Evolutionary conservation across 345 rosid species (phyloP), one percentile per base, ranked within the genome.

Genomic region (Brassica carinata): DNA sequence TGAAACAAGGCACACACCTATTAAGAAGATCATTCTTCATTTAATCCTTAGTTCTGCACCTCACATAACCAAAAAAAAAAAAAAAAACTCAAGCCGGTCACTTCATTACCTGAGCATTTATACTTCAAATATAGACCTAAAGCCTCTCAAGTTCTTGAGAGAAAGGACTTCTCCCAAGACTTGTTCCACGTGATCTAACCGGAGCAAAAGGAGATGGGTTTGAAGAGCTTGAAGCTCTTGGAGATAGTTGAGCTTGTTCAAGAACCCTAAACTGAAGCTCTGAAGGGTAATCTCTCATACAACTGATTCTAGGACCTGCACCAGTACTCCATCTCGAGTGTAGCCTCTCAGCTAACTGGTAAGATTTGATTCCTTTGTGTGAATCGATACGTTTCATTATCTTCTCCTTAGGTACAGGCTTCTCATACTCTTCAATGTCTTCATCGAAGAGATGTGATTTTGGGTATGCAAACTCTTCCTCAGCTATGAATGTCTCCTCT

Each of bases 231-330:
- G 78, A 82, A 75, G 77, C 69, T 75, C 91, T 84, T 65, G 99
- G 99, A 34, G 97, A 90, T 89, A 93, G 79, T 23, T 89, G 75
- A 38, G 90, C 90, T 31, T 85, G 86, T 85, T 96, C 98, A 58
- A 96, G 81, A 72, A 90, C 92, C 76, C 79, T 76, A 58, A 85
- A 82, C 30, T 88, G 96, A 70, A 96, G 94, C 83, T 96, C 97
- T 4, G 89, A 65, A 8, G 98, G 99, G 72, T 93, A 96, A 66
- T 96, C 99, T 82, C 94, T 90, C 96, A 96, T 90, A 85, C 98
- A 92, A 36, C 99, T 91, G 40, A 96, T 96, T 53, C 99, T 81
- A 2, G 99, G 96, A 3, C 99, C 99, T 1, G 92, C 99, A 7
- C 99, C 98, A 0, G 98, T 93, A 0, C 90, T 88, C 99, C 99